Base-by-base conservation (phyloP, 2,329 filamentous ascomycete species). In the Pseudocercospora cruenta region DNA sequence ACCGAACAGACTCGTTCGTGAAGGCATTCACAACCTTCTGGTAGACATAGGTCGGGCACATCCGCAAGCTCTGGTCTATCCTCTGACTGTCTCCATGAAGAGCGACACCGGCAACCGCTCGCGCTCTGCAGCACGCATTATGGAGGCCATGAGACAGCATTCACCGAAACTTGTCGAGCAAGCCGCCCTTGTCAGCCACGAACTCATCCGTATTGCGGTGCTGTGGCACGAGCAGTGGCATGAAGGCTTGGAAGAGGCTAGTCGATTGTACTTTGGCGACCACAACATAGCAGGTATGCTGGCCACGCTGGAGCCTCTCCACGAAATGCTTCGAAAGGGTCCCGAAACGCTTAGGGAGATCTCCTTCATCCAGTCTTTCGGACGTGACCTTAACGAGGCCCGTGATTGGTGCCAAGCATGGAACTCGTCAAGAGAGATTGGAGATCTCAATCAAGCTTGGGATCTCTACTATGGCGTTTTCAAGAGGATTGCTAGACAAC, bases 151-250 rank as follows among this genome's bases (percentile, higher is more conserved):
- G 93, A 91, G 94, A 45, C 91, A 94, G 72, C 96, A 99, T 77
- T 98, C 94, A 76, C 90, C 93, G 21, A 91, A 88, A 73, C 86
- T 99, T 39, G 95, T 99, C 8, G 92, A 97, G 70, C 95, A 99
- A 79, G 95, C 95, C 39, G 94, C 97, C 76, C 85, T 94, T 55
- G 94, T 99, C 71, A 98, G 94, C 77, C 91, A 95, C 75, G 96
- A 99, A 78, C 87, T 99, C 63, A 98, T 99, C 75, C 90, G 95
- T 60, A 96, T 99, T 66, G 95, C 95, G 16, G 94, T 99, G 1
- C 80, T 99, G 24, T 99, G 96, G 96, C 95, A 99, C 76, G 95
- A 99, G 76, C 91, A 96, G 71, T 99, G 95, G 95, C 95, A 99
- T 72, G 96, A 99, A 79, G 96, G 92, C 28, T 85, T 99, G 16